Base-by-base conservation (phyloP, 1,284 basidiomycete genomes). In the Schizophyllum amplum region DNA sequence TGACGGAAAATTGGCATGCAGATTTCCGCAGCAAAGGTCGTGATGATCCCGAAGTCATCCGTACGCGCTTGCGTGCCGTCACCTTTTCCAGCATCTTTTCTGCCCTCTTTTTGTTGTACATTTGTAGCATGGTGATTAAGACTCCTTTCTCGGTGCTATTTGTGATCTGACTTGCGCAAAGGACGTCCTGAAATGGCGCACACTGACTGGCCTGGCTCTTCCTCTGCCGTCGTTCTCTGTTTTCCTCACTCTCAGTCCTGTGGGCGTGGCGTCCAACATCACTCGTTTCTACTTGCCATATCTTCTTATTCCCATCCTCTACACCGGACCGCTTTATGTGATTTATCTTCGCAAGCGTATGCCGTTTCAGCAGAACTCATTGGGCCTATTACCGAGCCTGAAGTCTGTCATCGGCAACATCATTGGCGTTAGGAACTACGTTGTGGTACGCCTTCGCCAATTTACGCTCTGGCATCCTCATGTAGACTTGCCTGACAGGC, bases 261-360 rank as follows among this genome's bases (percentile, higher is more conserved):
- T 42, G 3, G 33, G 33, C 33, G 33, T 42, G 13, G 17, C 17
- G 13, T 42, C 33, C 3, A 42, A 17, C 33, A 17, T 42, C 33
- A 13, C 17, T 51, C 55, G 27, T 58, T 52, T 65, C 11, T 58
- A 81, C 46, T 67, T 76, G 1, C 78, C 90, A 0, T 85, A 86
- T 63, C 68, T 91, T 9, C 75, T 97, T 25, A 87, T 89, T 0
- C 89, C 91, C 0, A 62, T 83, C 1, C 78, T 98, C n/a, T 96
- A 90, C 68, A 68, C 85, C 3, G 96, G 96, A 0, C 92, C 94
- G 0, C 71, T 98, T 0, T 92, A 88, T 64, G 82, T 80, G 4
- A 72, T 66, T 13, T 87, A 72, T 61, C 72, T 94, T 1, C 75
- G 74, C 5, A 64, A 70, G 2, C 67, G 75, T 5, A 74, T 94